A percentile compares a stretch with the other conserved stretches of the same genome.
These are phyloP conservation scores for Colletotrichum tropicicola DNA, from an alignment of 2,329 filamentous ascomycete species.

Conservation along the genomic window DNA sequence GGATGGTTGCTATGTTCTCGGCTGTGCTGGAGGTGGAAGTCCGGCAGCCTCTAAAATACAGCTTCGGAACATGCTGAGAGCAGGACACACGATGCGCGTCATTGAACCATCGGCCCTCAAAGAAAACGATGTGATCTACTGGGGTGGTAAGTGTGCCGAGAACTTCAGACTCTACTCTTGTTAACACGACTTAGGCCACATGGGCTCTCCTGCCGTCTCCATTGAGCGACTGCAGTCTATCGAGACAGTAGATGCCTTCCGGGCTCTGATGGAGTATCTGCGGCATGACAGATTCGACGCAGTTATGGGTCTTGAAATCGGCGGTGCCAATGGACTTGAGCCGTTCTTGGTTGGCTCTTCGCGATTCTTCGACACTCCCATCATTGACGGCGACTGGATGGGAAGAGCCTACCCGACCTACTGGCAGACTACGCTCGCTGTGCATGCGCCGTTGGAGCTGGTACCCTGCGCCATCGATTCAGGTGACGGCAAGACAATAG, in stretches of 20 bases:
- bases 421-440: conserved; percentile 61
- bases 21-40: conserved; percentile 53
- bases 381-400: conserved; percentile 66
- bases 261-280: conserved; percentile 44
- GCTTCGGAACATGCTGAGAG: conserved; percentile 48
- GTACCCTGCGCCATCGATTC: conserved; percentile 55
- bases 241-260: conserved; percentile 47
- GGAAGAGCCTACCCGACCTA: conserved; percentile 63
- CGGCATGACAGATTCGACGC: conserved; percentile 40
- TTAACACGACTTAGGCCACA: conserved; percentile 33
- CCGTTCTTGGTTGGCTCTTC: conserved; percentile 65
- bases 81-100: conserved; percentile 46
- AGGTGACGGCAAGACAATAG: conserved; percentile 51
- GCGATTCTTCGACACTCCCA: conserved; percentile 58
- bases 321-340: conserved; percentile 71
- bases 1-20: conserved; percentile 56
- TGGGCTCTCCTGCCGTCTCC: conserved; percentile 51
- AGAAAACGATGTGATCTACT: conserved; percentile 52
- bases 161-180: accelerated
- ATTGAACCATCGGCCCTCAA: conserved; percentile 51
- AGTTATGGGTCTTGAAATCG: conserved; percentile 64
- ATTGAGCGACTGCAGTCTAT: conserved; percentile 52
- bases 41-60: conserved; percentile 46
- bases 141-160: conserved; percentile 41
- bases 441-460: conserved; percentile 47